Evolutionary conservation across 371 early-diverging fungal genomes (phyloP).

Genomic region (Rhizopus microsporus): DNA sequence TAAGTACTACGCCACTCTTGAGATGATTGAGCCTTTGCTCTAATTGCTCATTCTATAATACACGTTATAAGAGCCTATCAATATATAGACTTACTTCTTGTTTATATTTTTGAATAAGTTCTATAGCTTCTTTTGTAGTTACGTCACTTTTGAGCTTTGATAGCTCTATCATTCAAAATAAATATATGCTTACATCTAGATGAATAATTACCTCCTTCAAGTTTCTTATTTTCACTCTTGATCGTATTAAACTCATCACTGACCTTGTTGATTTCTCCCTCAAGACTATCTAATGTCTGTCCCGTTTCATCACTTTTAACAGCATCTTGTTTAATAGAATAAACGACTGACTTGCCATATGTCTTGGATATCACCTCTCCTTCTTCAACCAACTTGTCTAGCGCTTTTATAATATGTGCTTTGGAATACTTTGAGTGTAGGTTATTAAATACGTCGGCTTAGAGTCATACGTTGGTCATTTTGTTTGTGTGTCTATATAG

Average conservation of each 20-base stretch:
- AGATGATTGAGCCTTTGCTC: slow-evolving; percentile 8
- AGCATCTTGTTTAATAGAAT: slow-evolving; percentile 16
- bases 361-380: slow-evolving; percentile 15
- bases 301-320: background rate
- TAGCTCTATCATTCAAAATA: slow-evolving; percentile 3
- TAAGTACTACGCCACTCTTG: slow-evolving; percentile 6
- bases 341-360: slow-evolving; percentile 21
- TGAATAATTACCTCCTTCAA: slow-evolving; percentile 10
- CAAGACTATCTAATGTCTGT: background rate
- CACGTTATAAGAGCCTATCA: background rate
- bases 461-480: background rate
- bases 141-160: slow-evolving; percentile 10
- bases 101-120: slow-evolving; percentile 7
- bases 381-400: slow-evolving; percentile 19
- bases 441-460: slow-evolving; percentile 32
- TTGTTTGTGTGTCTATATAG: background rate
- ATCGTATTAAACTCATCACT: background rate
- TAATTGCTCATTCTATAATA: slow-evolving; percentile 12
- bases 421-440: slow-evolving; percentile 25
- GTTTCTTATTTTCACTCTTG: slow-evolving; percentile 7
- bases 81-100: slow-evolving; percentile 6
- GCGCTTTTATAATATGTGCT: slow-evolving; percentile 11
- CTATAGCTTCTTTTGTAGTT: slow-evolving; percentile 16
- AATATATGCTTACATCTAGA: background rate
- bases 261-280: background rate